phyloP scores from a whole-genome alignment of 768 basidiomycete genomes.

The Suillus brevipes region DNA sequence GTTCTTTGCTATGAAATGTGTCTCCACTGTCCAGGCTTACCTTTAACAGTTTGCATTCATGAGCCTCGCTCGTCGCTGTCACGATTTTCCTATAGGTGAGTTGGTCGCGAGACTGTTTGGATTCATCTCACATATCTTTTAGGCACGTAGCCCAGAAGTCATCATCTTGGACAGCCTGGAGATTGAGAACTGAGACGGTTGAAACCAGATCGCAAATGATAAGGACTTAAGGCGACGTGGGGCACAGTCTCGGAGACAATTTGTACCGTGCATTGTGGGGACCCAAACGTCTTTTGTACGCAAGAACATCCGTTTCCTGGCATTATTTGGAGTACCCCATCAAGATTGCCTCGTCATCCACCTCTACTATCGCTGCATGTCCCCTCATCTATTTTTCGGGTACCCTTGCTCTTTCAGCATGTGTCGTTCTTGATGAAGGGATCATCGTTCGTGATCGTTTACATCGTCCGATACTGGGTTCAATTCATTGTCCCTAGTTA shows the following conservation, averaged over 20 bases:
- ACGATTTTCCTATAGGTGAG: background rate
- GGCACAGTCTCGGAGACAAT: background rate
- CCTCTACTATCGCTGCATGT: background rate
- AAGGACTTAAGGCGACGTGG: background rate
- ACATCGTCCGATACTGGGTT: too few species aligned
- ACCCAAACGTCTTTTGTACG: background rate
- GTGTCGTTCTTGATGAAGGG: too few species aligned
- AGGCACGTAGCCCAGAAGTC: background rate
- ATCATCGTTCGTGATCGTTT: too few species aligned
- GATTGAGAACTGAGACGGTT: background rate
- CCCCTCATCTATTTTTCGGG: background rate
- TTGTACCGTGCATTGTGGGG: too few species aligned
- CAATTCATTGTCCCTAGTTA: too few species aligned
- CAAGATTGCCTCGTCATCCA: background rate
- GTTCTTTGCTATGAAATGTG: background rate
- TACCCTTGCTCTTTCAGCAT: too few species aligned
- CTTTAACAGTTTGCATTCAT: background rate
- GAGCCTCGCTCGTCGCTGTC: background rate
- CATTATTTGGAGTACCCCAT: background rate
- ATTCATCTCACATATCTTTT: background rate
- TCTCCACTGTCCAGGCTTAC: background rate
- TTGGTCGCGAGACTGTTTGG: background rate
- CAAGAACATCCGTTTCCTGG: background rate
- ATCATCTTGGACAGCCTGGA: background rate
- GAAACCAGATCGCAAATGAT: background rate